These are phyloP conservation scores for Ceratobasidium sp. DNA, from an alignment of 1,284 basidiomycete genomes.

Conservation along the genomic window DNA sequence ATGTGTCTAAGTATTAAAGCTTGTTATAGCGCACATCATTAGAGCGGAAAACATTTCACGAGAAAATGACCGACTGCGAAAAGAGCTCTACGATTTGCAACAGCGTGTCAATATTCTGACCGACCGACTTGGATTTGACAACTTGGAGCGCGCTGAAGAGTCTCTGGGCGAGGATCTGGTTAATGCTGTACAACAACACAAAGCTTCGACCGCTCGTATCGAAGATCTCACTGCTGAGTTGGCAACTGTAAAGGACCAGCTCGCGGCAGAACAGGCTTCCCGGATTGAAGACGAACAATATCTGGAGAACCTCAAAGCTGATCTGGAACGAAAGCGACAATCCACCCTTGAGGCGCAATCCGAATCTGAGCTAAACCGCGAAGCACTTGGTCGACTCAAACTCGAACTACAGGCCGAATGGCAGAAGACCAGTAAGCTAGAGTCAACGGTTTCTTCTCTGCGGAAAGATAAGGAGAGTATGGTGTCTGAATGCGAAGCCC, in stretches of 20 bases:
- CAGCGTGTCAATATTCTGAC: slow-evolving; percentile 44
- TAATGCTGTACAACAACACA: slow-evolving; percentile 2
- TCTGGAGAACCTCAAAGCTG: slow-evolving; percentile 10
- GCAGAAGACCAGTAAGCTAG: slow-evolving; percentile 35
- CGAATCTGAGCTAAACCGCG: slow-evolving; percentile 28
- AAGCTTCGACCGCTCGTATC: not conserved
- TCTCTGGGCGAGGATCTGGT: slow-evolving; percentile 8
- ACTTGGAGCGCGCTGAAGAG: slow-evolving; percentile 44
- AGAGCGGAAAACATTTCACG: slow-evolving; percentile 44
- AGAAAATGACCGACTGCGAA: slow-evolving; percentile 45
- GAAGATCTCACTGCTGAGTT: slow-evolving; percentile 15
- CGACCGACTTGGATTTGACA: slow-evolving; percentile 46
- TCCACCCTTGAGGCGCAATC: slow-evolving; percentile 17
- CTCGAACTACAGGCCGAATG: slow-evolving; percentile 29
- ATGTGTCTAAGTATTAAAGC: slow-evolving; percentile 4
- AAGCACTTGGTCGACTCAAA: slow-evolving; percentile 35
- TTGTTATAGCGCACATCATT: not conserved
- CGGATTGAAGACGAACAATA: slow-evolving; percentile 23
- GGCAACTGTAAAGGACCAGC: not conserved
- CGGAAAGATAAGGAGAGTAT: slow-evolving; percentile 25
- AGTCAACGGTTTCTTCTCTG: slow-evolving; percentile 7
- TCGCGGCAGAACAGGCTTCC: slow-evolving; percentile 11
- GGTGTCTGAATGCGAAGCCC: not conserved
- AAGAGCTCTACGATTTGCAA: slow-evolving; percentile 44
- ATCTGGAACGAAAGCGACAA: slow-evolving; percentile 18